These are phyloP conservation scores for Penicillium oxalicum DNA, from an alignment of 2,329 filamentous ascomycete species.

Conservation along the genomic window DNA sequence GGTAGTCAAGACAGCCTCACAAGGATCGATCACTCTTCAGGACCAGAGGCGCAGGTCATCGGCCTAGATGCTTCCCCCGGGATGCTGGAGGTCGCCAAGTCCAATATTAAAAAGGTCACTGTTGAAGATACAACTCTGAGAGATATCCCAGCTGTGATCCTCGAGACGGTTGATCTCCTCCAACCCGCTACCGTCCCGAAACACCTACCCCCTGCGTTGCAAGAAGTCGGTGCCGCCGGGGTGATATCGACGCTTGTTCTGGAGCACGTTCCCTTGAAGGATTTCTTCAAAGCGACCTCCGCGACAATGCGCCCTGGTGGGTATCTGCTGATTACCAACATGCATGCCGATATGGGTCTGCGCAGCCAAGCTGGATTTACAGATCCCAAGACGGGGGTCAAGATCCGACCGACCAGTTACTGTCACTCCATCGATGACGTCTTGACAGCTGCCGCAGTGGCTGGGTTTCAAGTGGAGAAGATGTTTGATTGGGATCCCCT, in stretches of 20 bases:
- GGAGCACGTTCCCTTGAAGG: constrained; percentile 55
- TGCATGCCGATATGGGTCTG: constrained; percentile 60
- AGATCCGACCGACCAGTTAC: constrained; percentile 56
- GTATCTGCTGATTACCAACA: constrained; percentile 58
- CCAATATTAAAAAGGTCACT: constrained; percentile 25
- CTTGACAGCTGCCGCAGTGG: constrained; percentile 43
- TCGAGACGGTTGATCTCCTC: constrained; percentile 40
- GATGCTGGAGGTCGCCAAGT: constrained; percentile 53
- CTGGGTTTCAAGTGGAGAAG: constrained; percentile 42
- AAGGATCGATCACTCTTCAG: constrained; percentile 3
- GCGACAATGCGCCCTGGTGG: constrained; percentile 44
- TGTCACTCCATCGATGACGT: constrained; percentile 50
- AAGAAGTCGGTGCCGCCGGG: constrained; percentile 33
- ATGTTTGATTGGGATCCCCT: constrained; percentile 9
- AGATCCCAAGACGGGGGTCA: constrained; percentile 47
- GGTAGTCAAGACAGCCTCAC: neutral
- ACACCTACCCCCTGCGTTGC: constrained; percentile 13
- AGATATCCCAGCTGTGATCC: constrained; percentile 9
- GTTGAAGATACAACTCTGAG: neutral
- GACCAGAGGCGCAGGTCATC: constrained; percentile 34
- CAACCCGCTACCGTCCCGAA: constrained; percentile 8
- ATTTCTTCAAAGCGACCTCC: constrained; percentile 51
- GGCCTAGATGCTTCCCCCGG: constrained; percentile 53
- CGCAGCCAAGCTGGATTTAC: constrained; percentile 58
- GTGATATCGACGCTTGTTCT: constrained; percentile 59